Percentiles rank a stretch among this genome's conserved stretches.
Conservation (phyloP, 768 basidiomycete genomes). For the Lentinula sp. region DNA sequence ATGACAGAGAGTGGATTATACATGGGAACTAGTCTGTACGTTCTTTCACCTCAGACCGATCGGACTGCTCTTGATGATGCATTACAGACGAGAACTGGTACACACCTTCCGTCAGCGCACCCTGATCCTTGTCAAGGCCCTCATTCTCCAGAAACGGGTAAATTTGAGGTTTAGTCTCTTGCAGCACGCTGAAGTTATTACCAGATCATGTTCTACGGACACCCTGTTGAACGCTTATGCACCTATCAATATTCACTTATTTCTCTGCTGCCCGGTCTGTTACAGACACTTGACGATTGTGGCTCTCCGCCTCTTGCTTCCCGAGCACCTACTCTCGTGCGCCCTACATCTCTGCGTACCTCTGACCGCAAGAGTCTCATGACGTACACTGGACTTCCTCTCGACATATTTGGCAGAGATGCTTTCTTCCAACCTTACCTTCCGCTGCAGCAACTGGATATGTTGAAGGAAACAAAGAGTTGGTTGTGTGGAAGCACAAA, state of each 20-base stretch:
- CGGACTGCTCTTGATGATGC: neutral
- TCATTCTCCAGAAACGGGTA: constrained; percentile 92
- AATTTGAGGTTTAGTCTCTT: neutral
- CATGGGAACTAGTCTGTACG: constrained; percentile 62
- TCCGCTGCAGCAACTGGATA: constrained; percentile 91
- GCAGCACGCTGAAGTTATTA: neutral
- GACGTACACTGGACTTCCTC: constrained; percentile 87
- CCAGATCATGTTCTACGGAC: constrained; percentile 94
- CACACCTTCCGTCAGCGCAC: constrained; percentile 92
- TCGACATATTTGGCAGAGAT: constrained; percentile 92
- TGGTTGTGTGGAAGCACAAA: constrained; percentile 98
- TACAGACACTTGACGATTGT: constrained; percentile 87
- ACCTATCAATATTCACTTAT: constrained; percentile 98
- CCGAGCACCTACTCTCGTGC: constrained; percentile 47
- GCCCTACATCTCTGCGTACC: constrained; percentile 77
- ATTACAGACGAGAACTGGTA: constrained; percentile 76
- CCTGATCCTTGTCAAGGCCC: constrained; percentile 86
- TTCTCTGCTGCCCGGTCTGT: constrained; percentile 83
- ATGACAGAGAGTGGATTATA: constrained; percentile 91
- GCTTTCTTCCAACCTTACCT: constrained; percentile 98
- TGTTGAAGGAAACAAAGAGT: constrained; percentile 69
- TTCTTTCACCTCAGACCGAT: neutral
- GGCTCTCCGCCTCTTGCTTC: constrained; percentile 81
- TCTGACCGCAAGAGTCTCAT: constrained; percentile 89
- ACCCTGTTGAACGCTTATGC: constrained; percentile 93